Conservation (phyloP, 306 rosid genomes). For the Castanospermum australe region DNA sequence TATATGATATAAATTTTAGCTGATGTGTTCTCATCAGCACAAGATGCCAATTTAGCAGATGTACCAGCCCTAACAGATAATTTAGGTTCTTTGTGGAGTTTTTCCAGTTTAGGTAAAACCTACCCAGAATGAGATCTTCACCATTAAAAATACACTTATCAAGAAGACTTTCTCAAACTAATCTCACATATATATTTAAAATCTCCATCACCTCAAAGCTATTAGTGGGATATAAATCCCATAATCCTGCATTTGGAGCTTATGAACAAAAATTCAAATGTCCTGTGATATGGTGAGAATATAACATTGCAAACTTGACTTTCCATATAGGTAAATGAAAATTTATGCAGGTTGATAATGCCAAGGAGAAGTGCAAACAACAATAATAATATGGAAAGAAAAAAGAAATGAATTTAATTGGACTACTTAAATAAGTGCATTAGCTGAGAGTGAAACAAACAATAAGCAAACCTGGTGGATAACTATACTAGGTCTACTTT, state of each 20-base stretch:
- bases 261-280: not conserved
- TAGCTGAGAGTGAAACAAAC: not conserved
- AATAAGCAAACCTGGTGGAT: not conserved
- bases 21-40: constrained; percentile 11
- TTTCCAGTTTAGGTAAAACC: not conserved
- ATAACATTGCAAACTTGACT: not conserved
- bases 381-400: not conserved
- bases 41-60: not conserved
- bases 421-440: not conserved
- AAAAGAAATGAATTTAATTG: not conserved
- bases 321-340: not conserved
- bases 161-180: not conserved
- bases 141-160: not conserved
- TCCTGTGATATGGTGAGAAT: not conserved
- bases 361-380: not conserved
- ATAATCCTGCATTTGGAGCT: not conserved
- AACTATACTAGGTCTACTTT: not conserved
- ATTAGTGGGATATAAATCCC: not conserved
- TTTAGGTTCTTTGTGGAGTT: not conserved
- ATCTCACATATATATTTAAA: not conserved
- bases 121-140: not conserved
- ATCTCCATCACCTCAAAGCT: not conserved
- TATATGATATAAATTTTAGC: too few relatives aligned
- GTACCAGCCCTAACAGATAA: not conserved
- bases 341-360: not conserved